Base-by-base conservation (phyloP, 495 filamentous ascomycete genomes). In the Aspergillus campestris region DNA sequence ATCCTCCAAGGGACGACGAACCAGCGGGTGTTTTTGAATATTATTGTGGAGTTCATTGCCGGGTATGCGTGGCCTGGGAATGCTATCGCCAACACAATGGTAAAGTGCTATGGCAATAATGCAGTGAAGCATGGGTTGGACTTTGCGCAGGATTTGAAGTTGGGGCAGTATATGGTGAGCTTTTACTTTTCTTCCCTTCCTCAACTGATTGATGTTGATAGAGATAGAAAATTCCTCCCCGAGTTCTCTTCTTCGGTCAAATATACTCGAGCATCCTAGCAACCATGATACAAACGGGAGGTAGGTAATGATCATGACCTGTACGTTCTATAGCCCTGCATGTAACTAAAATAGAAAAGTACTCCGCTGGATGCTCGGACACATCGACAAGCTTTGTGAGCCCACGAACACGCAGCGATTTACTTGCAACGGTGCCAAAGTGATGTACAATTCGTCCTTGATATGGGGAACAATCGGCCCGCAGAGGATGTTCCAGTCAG, bases 1-100 rank as follows among this genome's bases (percentile, higher is more conserved):
- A 89, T 90, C 38, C 79, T 90, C 42, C 86, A 87, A 77, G 87
- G 84, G 7, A 86, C 88, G 41, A 89, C 87, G 7, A 91, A 91
- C 55, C 50, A 53, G 18, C 44, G 54, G 1, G 41, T 57, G 48
- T 81, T 75, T 55, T 80, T 87, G 52, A 89, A 86, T 58, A 73
- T 88, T 8, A 81, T 87, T 46, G 57, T 85, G 57, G 86, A 91
- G 59, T 69, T 90, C 34, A 82, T 89, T 45, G 85, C 82, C n/a
- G 87, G 87, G 31, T 75, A 71, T 34, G 61, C 83, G 8, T 89
- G 88, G 58, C 85, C 87, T 3, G 86, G 87, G 9, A 81, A 82
- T 18, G 85, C 86, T 1, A 81, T 92, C 8, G 87, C 86, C 29
- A 89, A 89, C 57, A 89, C 89, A 82, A 84, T 89, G 34, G 88